Evolutionary conservation across 257 asterid species (phyloP).

Genomic region (Jacaranda copaia): DNA sequence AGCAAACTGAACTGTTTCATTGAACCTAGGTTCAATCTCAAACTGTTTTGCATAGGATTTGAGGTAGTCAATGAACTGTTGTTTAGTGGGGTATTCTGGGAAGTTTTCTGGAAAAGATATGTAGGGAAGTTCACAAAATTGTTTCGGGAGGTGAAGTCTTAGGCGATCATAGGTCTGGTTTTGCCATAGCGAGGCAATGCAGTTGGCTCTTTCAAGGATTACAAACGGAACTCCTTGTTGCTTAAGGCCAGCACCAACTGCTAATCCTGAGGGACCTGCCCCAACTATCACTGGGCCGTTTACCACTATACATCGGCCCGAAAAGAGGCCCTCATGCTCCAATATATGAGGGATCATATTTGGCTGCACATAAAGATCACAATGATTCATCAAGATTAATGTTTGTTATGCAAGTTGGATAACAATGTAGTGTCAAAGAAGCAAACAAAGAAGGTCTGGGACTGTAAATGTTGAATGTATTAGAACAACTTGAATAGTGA

Average conservation of each 20-base stretch:
- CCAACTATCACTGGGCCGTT: slow-evolving; percentile 92
- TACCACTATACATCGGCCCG: slow-evolving; percentile 72
- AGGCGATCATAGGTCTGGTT: slow-evolving; percentile 86
- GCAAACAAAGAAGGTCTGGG: no score
- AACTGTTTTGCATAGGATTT: slow-evolving; percentile 60
- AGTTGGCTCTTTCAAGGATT: slow-evolving; percentile 74
- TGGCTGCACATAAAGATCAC: slow-evolving; percentile 47
- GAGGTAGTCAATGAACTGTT: slow-evolving; percentile 71
- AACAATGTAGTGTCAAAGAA: no score
- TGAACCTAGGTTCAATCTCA: slow-evolving; percentile 66
- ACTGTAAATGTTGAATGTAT: background rate
- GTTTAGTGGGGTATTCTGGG: slow-evolving; percentile 72
- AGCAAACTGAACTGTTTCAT: slow-evolving; percentile 70
- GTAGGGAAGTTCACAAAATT: slow-evolving; percentile 78
- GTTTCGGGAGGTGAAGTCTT: slow-evolving; percentile 83
- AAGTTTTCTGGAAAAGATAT: slow-evolving; percentile 58
- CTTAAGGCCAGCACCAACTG: slow-evolving; percentile 83
- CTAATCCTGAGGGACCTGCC: slow-evolving; percentile 88
- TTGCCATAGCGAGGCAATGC: slow-evolving; percentile 96
- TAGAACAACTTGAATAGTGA: background rate
- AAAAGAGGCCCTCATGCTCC: slow-evolving; percentile 53
- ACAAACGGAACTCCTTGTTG: slow-evolving; percentile 78
- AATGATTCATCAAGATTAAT: slow-evolving; percentile 45
- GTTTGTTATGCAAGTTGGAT: no score
- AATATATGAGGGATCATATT: slow-evolving; percentile 34